These are phyloP conservation scores for Setaria viridis DNA, from an alignment of 202 grass and related monocot genomes.

Conservation along the genomic window DNA sequence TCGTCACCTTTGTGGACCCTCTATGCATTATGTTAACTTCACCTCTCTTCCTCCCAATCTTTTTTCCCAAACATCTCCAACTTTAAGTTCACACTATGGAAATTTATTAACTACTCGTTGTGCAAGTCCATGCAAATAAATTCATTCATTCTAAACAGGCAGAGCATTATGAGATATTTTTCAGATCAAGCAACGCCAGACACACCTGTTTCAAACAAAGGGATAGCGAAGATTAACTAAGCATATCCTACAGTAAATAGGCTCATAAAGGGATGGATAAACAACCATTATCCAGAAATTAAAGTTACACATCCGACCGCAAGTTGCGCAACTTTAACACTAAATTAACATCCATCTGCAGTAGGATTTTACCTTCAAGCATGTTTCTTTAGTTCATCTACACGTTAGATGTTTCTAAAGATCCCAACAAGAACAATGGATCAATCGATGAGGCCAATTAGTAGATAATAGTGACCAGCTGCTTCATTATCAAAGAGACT, in stretches of 20 bases:
- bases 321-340: conserved; percentile 34
- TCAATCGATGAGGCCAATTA: conserved; percentile 28
- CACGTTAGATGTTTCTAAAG: conserved; percentile 46
- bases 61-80: not conserved
- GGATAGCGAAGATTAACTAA: conserved; percentile 8
- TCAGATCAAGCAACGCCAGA: not conserved
- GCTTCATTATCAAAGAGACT: not conserved
- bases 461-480: conserved; percentile 30
- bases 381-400: conserved; percentile 38
- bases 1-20: not conserved
- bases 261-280: conserved; percentile 8
- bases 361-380: conserved; percentile 18
- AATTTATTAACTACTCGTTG: not conserved
- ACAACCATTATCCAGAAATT: conserved; percentile 33
- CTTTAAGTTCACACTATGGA: not conserved
- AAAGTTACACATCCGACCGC: conserved; percentile 43
- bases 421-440: conserved; percentile 37
- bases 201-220: conserved; percentile 11
- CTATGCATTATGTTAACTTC: not conserved
- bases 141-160: not conserved
- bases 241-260: not conserved
- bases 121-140: not conserved
- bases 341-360: conserved; percentile 1
- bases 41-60: not conserved
- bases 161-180: not conserved